Base-by-base conservation (phyloP, 2,329 filamentous ascomycete genomes). In the Gaeumannomyces sp. region DNA sequence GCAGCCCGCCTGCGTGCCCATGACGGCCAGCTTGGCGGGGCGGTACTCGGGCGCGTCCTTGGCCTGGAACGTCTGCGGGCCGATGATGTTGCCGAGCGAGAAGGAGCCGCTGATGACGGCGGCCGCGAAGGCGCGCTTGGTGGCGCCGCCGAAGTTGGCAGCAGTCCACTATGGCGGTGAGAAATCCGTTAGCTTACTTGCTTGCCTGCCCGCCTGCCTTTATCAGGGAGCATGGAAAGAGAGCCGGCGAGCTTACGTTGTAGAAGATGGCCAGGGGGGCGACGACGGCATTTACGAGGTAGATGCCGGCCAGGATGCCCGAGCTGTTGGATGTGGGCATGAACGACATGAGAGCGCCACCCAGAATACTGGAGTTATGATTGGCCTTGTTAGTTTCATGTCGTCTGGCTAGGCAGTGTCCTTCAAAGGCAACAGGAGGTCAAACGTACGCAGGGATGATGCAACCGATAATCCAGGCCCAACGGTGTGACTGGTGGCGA, bases 21-120 rank as follows among this genome's bases (percentile, higher is more conserved):
- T 79, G 65, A 89, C 85, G 2, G 83, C 83, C 62, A 89, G 85
- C 69, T 88, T 85, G 1, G 85, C 88, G 0, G 86, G 83, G 2
- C 86, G 78, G 68, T 89, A 90, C 59, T 82, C 77, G 0, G 85
- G 85, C 0, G 80, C 81, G 69, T 88, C 84, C 64, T 79, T 74
- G 0, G 81, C 83, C 61, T 77, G 77, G 74, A 88, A 88, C 1
- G 80, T 80, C 70, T 87, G 85, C 3, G 85, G 83, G 2, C 81
- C 80, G 31, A 71, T 69, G 56, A 84, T 83, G 67, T 86, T 86
- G 31, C 83, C 83, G 3, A 80, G 76, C 62, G 80, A 83, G 65
- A 83, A 83, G 5, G 76, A 76, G 60, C 83, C 79, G 14, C 83
- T 72, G 60, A 81, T 83, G 73, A 85, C 76, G 0, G 83, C 81